Evolutionary conservation across 139 green algal species (phyloP).

Genomic region (Chlorella vulgaris): DNA sequence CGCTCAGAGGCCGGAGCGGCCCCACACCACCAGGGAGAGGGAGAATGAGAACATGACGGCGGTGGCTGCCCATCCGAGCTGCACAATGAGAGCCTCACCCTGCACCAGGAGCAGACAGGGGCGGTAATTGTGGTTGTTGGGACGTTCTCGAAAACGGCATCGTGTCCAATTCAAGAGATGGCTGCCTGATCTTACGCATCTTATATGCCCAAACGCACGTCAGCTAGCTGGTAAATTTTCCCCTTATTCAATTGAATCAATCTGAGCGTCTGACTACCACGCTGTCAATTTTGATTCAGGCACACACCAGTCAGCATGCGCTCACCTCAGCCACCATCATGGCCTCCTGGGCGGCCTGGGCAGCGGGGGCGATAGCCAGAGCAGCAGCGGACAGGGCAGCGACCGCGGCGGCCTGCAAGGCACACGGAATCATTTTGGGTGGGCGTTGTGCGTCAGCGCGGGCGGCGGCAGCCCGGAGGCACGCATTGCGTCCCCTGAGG

Average conservation of each 20-base stretch:
- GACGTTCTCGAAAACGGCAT: neutral
- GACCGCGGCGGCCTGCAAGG: conserved; percentile 45
- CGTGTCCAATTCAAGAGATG: too few species aligned
- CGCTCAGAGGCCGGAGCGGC: conserved; percentile 81
- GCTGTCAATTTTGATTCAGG: too few species aligned
- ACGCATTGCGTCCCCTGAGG: neutral
- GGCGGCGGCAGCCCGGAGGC: neutral
- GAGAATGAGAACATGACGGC: conserved; percentile 91
- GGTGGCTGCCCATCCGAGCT: conserved; percentile 85
- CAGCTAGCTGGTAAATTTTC: too few species aligned
- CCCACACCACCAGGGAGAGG: conserved; percentile 89
- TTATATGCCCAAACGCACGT: too few species aligned
- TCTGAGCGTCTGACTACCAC: too few species aligned
- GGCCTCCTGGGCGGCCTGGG: conserved; percentile 82
- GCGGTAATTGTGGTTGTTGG: neutral
- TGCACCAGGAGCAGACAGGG: conserved; percentile 24
- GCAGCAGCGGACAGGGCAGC: conserved; percentile 61
- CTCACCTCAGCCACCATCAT: conserved; percentile 81
- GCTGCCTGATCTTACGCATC: too few species aligned
- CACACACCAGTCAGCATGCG: too few species aligned
- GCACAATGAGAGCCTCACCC: conserved; percentile 85
- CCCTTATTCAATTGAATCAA: too few species aligned
- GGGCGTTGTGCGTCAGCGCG: conserved; percentile 2
- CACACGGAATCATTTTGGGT: neutral
- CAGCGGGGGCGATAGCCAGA: conserved; percentile 68